phyloP scores from a whole-genome alignment of 352 stramenopile species.

The Lagenidium giganteum region DNA sequence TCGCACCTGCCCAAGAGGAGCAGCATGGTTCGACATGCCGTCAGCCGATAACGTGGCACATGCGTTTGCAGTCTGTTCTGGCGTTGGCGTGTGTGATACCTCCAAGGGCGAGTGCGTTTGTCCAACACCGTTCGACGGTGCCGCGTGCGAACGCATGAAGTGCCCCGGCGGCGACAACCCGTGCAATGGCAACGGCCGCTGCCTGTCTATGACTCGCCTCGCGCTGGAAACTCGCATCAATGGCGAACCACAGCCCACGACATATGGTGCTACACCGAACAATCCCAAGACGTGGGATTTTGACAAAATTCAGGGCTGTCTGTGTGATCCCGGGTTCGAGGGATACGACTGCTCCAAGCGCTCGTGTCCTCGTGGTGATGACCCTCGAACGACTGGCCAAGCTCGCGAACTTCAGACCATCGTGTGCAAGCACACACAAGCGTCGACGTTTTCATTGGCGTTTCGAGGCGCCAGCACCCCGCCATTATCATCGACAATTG shows the following conservation, averaged over 20 bases:
- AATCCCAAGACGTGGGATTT: slow-evolving; percentile 78
- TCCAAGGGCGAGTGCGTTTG: slow-evolving; percentile 63
- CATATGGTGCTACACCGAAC: slow-evolving; percentile 69
- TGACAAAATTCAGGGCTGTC: slow-evolving; percentile 85
- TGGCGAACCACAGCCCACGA: slow-evolving; percentile 42
- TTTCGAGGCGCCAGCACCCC: slow-evolving; percentile 46
- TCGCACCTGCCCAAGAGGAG: slow-evolving; percentile 50
- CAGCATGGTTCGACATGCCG: slow-evolving; percentile 72
- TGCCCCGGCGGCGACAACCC: slow-evolving; percentile 49
- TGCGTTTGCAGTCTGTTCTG: slow-evolving; percentile 47
- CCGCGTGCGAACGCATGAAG: slow-evolving; percentile 62
- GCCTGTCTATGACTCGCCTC: slow-evolving; percentile 61
- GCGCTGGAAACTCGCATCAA: slow-evolving; percentile 40
- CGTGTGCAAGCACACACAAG: slow-evolving; percentile 31
- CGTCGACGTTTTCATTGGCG: slow-evolving; percentile 48
- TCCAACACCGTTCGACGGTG: slow-evolving; percentile 51
- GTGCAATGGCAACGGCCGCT: slow-evolving; percentile 64
- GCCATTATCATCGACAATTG: slow-evolving; percentile 34
- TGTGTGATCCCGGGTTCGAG: slow-evolving; percentile 80
- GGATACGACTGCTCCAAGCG: slow-evolving; percentile 80
- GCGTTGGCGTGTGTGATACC: slow-evolving; percentile 59
- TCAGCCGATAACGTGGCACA: slow-evolving; percentile 48
- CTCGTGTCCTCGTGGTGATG: slow-evolving; percentile 55
- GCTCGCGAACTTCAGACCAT: slow-evolving; percentile 60
- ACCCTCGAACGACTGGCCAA: slow-evolving; percentile 62